phyloP scores from a whole-genome alignment of 352 stramenopile genomes.

The Phytopythium vexans region DNA sequence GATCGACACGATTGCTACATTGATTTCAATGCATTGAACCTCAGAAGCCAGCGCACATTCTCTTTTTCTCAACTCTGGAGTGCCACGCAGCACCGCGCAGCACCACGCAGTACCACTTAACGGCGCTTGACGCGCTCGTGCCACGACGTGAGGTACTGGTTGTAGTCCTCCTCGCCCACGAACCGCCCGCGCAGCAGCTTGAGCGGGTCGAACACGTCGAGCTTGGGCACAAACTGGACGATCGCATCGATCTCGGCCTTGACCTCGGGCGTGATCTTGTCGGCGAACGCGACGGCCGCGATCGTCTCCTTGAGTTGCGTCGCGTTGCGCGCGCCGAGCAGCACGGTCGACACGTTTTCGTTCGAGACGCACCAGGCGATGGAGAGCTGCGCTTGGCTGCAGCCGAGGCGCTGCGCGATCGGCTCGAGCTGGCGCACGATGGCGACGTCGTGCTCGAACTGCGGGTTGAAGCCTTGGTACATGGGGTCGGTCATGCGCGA shows the following conservation, averaged over 20 bases:
- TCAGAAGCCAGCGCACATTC: too few relatives aligned
- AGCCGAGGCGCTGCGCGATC: slow-evolving; percentile 33
- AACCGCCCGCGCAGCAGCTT: too few relatives aligned
- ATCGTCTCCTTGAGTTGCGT: too few relatives aligned
- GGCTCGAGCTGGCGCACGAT: slow-evolving; percentile 19
- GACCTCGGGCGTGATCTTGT: slow-evolving; percentile 44
- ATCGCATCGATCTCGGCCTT: slow-evolving; percentile 54
- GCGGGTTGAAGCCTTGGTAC: slow-evolving; percentile 26
- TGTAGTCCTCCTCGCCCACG: too few relatives aligned
- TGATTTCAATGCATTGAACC: too few relatives aligned
- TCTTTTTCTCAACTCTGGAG: too few relatives aligned
- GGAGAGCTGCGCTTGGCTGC: slow-evolving; percentile 40
- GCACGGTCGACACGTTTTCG: slow-evolving; percentile 44
- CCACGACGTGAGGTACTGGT: too few relatives aligned
- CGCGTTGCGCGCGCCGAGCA: slow-evolving; percentile 41
- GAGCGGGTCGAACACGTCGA: slow-evolving; percentile 8
- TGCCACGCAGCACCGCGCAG: too few relatives aligned
- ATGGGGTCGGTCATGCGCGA: slow-evolving; percentile 39
- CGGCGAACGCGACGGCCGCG: slow-evolving; percentile 28
- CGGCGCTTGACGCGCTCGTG: too few relatives aligned
- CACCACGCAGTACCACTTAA: too few relatives aligned
- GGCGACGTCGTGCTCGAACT: slow-evolving; percentile 21
- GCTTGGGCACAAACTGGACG: slow-evolving; percentile 11
- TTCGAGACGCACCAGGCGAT: too few relatives aligned
- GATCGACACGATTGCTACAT: too few relatives aligned